Base-by-base conservation (phyloP, 2,329 filamentous ascomycete species). In the Trichoderma lentiforme region DNA sequence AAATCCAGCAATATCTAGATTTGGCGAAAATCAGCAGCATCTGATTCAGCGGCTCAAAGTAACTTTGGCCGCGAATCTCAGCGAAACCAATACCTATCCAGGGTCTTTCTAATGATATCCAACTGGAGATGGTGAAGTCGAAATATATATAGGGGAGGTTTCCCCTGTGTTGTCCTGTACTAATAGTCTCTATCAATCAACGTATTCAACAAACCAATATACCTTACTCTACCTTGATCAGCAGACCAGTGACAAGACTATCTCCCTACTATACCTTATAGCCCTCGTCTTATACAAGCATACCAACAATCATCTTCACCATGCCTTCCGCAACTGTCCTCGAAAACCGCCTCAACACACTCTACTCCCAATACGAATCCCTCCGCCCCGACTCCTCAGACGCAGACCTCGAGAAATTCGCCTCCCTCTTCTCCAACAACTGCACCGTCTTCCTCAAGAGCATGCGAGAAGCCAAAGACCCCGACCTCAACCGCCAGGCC, bases 371-470 rank as follows among this genome's bases (percentile, higher is more conserved):
- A 21, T 39, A 43, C 36, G 39, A 43, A 34, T 18, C 32, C 34
- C 56, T 69, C 9, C 36, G 36, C 11, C 56, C 66, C 12, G 8
- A 34, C n/a, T 69, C 66, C 14, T 24, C 66, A 12, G 34, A 47
- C 28, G 4, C 18, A 14, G 66, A 60, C n/a, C n/a, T 69, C 7
- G 28, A 61, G 14, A 14, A 34, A 6, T 60, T 69, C n/a, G 66
- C 66, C 8, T 34, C 66, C n/a, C 43, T 51, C 66, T 69, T 69
- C 36, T 34, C 66, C 18, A 5, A 47, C n/a, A 43, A 60, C 66
- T 69, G 66, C 56, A 43, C 14, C 28, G 66, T 61, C 56, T 34
- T 60, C 32, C 39, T 69, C 9, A 21, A n/a, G 30, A 61, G 56
- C 26, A 69, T 69, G 66, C 66, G 66, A 14, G 66, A 69, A 8